phyloP scores from a whole-genome alignment of 2,329 filamentous ascomycete genomes.

The Calonectria pauciramosa region DNA sequence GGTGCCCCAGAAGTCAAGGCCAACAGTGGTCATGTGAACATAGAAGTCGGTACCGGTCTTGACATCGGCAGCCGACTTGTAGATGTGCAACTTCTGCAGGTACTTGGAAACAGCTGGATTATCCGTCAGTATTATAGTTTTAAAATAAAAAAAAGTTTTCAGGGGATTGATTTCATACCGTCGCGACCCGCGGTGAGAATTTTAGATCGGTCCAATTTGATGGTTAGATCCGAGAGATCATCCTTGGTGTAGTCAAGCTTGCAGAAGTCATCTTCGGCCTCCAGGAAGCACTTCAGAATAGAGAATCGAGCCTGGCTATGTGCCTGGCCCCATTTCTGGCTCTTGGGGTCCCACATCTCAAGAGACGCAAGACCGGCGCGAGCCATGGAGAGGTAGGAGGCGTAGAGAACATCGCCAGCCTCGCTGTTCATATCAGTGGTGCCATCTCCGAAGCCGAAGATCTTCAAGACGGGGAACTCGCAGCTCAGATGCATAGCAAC shows the following conservation, averaged over 20 bases:
- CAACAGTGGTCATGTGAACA: slow-evolving; percentile 85
- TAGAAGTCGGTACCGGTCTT: slow-evolving; percentile 84
- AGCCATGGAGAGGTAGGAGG: slow-evolving; percentile 93
- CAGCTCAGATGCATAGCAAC: slow-evolving; percentile 93
- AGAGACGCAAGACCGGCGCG: slow-evolving; percentile 89
- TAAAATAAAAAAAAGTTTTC: no score
- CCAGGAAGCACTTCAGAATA: slow-evolving; percentile 87
- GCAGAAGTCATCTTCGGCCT: slow-evolving; percentile 89
- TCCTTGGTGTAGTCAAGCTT: slow-evolving; percentile 80
- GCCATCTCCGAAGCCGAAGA: slow-evolving; percentile 92
- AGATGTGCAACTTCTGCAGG: slow-evolving; percentile 91
- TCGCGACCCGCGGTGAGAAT: slow-evolving; percentile 87
- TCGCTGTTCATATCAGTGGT: slow-evolving; percentile 78
- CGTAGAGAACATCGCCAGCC: slow-evolving; percentile 89
- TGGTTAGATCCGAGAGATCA: slow-evolving; percentile 84
- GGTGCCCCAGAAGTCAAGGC: slow-evolving; percentile 84
- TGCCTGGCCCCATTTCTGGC: slow-evolving; percentile 90
- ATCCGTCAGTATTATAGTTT: slow-evolving; percentile 38
- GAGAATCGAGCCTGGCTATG: slow-evolving; percentile 94
- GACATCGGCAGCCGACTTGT: slow-evolving; percentile 90
- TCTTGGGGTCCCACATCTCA: slow-evolving; percentile 95
- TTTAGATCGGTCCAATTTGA: slow-evolving; percentile 87
- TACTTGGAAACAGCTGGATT: slow-evolving; percentile 81
- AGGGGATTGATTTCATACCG: slow-evolving; percentile 57
- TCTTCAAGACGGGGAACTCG: slow-evolving; percentile 88